Evolutionary conservation across 2,329 filamentous ascomycete species (phyloP), one percentile per base, ranked within the genome.

Genomic region (Colletotrichum euphorbiae): DNA sequence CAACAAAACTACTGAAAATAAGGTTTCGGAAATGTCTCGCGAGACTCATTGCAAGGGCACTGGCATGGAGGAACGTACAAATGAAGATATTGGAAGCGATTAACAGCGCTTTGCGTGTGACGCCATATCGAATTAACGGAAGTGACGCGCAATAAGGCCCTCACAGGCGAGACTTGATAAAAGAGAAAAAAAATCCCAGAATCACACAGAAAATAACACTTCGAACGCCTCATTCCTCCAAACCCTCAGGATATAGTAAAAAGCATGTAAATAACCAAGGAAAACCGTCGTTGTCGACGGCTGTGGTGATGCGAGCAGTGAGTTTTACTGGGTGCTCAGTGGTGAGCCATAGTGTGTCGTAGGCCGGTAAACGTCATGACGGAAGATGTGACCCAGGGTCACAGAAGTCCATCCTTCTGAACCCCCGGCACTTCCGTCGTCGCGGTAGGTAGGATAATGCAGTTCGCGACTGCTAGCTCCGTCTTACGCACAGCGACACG

Each of bases 211-310:
- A 62, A 62, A 40, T 24, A 31, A 21, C 46, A 48, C 48, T 46
- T 15, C 15, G 11, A 66, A 66, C 62, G 48, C 62, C 57, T 46
- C 13, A 33, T 54, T 48, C 42, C 57, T 54, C 40, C 57, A 38
- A 54, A 42, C 40, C 33, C 33, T 40, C 48, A 19, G 48, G 21
- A 62, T 60, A 60, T 52, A 38, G 55, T 45, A 38, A 52, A 43
- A 19, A 28, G 21, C 54, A 42, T 46, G 7, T 21, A 56, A 36
- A 28, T 33, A 42, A 62, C 5, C 21, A 62, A 55, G 48, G 40
- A 50, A 62, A 62, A 4, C 4, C 40, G 33, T 48, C 6, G 33
- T 33, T 38, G 28, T 61, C 57, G 21, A 28, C 6, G 28, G 28
- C 6, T 28, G 57, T 33, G 33, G 52, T 19, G 57, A 33, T 8